These are phyloP conservation scores for Saccharomycopsis capsularis DNA, from an alignment of 805 yeast genomes.

Conservation along the genomic window DNA sequence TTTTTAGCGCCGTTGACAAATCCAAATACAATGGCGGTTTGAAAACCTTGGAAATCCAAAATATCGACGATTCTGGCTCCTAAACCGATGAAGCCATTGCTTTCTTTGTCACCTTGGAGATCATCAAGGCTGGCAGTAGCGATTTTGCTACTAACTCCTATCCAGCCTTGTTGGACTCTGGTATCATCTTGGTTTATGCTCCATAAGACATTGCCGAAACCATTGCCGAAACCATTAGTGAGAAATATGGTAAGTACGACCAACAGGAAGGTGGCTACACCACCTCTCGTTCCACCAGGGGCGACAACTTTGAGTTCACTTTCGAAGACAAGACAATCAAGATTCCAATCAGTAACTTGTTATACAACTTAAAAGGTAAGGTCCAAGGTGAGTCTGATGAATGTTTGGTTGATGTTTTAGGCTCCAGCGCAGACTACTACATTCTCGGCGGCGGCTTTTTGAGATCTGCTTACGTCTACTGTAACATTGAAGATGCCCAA, in stretches of 20 bases:
- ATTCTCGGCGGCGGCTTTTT: constrained; percentile 53
- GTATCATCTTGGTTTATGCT: constrained; percentile 45
- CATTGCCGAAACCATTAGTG: constrained; percentile 5
- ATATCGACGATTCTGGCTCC: constrained; percentile 8
- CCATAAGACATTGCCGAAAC: constrained; percentile 35
- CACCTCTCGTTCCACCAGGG: constrained; percentile 10
- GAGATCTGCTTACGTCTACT: constrained; percentile 55
- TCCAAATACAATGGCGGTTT: constrained; percentile 41
- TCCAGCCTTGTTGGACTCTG: constrained; percentile 46
- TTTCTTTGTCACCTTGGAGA: constrained; percentile 16
- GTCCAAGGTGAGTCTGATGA: constrained; percentile 2
- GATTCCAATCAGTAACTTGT: constrained; percentile 17
- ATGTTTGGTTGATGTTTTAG: constrained; percentile 17
- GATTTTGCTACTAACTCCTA: constrained; percentile 20
- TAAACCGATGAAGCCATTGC: constrained; percentile 6
- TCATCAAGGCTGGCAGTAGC: constrained; percentile 23
- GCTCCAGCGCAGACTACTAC: constrained; percentile 15
- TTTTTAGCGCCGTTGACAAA: constrained; percentile 52
- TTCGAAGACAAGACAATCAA: constrained; percentile 12
- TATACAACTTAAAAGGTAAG: constrained; percentile 10
- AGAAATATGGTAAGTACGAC: constrained; percentile 2
- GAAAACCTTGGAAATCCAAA: constrained; percentile 25
- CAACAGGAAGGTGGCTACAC: constrained; percentile 2
- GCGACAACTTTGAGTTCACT: constrained; percentile 15
- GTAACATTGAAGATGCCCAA: constrained; percentile 50